Evolutionary conservation across 2,329 filamentous ascomycete genomes (phyloP).

Genomic region (Penicillium sp.): DNA sequence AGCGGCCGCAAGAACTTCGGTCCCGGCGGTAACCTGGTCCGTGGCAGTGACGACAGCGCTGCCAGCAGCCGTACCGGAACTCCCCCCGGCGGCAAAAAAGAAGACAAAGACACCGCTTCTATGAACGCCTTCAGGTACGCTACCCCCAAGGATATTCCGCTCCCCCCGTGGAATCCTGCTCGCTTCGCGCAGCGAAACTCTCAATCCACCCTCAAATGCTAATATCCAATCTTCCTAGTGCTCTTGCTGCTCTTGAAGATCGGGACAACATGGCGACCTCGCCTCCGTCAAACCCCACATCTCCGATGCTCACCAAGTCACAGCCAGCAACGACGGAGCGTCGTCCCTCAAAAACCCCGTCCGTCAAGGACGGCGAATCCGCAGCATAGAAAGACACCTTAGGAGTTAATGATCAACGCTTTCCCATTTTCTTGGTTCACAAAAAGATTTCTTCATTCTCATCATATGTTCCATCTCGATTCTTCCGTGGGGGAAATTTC

Average conservation of each 20-base stretch:
- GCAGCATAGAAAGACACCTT: constrained; percentile 38
- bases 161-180: background rate
- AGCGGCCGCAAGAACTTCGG: constrained; percentile 72
- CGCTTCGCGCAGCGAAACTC: too few species aligned
- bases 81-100: constrained; percentile 65
- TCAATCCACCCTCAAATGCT: constrained; percentile 1
- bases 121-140: constrained; percentile 92
- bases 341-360: constrained; percentile 43
- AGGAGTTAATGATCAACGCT: constrained; percentile 40
- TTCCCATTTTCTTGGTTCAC: constrained; percentile 29
- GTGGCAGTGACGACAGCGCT: constrained; percentile 77
- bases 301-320: constrained; percentile 46
- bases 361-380: constrained; percentile 39
- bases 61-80: constrained; percentile 87
- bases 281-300: constrained; percentile 48
- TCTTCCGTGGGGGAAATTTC: background rate
- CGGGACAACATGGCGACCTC: constrained; percentile 47
- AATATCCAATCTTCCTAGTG: constrained; percentile 32
- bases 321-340: constrained; percentile 44
- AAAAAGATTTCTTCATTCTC: constrained; percentile 33
- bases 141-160: constrained; percentile 5
- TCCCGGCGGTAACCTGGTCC: constrained; percentile 67
- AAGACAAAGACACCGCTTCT: constrained; percentile 61
- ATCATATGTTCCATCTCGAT: constrained; percentile 7
- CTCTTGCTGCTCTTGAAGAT: constrained; percentile 47